Percentiles rank a stretch among this genome's conserved stretches.
phyloP scores from a whole-genome alignment of 768 basidiomycete species.

The Nidularia pulvinata region DNA sequence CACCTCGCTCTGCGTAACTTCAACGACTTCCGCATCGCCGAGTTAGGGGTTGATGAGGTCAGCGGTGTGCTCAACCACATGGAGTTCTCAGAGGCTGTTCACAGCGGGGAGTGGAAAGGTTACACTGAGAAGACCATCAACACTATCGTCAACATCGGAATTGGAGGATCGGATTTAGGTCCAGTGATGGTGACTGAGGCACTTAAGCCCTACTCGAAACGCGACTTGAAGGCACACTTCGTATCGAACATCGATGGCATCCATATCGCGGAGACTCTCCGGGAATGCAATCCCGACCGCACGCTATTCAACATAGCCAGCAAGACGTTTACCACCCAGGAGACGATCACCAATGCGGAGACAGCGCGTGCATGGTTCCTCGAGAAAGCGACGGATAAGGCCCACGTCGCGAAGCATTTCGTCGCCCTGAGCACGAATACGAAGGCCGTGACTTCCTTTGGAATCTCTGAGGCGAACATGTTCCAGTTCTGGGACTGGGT shows the following conservation, averaged over 20 bases:
- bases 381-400: conserved; percentile 74
- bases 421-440: conserved; percentile 98
- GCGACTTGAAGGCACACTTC: conserved; percentile 85
- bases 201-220: conserved; percentile 89
- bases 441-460: conserved; percentile 89
- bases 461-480: conserved; percentile 92
- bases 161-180: conserved; percentile 97
- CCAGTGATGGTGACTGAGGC: conserved; percentile 99
- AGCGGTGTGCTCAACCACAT: conserved; percentile 86
- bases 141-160: conserved; percentile 98
- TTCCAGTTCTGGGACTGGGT: conserved; percentile 99
- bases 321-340: conserved; percentile 99
- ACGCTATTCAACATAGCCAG: conserved; percentile 98
- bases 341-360: conserved; percentile 99
- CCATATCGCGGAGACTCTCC: conserved; percentile 89
- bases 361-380: conserved; percentile 97
- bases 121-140: conserved; percentile 96
- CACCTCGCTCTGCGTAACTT: conserved; percentile 91
- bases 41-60: conserved; percentile 85
- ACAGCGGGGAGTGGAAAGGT: conserved; percentile 92
- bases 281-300: conserved; percentile 82
- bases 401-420: conserved; percentile 98
- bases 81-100: conserved; percentile 81
- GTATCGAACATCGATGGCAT: conserved; percentile 99
- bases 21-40: conserved; percentile 74